Base-by-base conservation (phyloP, 176 grass and related monocot genomes). In the Rhynchospora pubera region DNA sequence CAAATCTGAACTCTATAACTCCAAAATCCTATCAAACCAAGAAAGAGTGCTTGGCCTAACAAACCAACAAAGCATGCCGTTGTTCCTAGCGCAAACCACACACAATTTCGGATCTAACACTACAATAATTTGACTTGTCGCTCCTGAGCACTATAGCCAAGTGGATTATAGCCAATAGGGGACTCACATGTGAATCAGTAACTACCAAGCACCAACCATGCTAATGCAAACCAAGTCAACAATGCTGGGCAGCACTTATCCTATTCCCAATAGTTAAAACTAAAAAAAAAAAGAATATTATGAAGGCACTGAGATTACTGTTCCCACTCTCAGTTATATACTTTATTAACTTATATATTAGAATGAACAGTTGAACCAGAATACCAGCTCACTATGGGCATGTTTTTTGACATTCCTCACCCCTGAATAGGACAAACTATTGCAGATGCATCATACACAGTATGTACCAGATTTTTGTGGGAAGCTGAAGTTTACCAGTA, bases 151-250 rank as follows among this genome's bases (percentile, higher is more conserved):
- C 47, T 26, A 53, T 32, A 76, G 22, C 1, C 72, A 53, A 76
- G 72, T 55, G 72, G 72, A 55, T 12, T 16, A 55, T 55, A 30
- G 45, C 21, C n/a, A 56, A 56, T 77, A 55, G 14, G 42, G 11
- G 23, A 77, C 72, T n/a, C n/a, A 56, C 72, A 77, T 77, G 72
- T 77, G 50, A 77, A 77, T 56, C 72, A 77, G 72, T 56, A 77
- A 77, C 24, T 16, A 77, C 72, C 23, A 56, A 53, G 47, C 7
- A 69, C 65, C 65, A 69, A 69, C 65, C 39, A 45, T 18, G 50
- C 13, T 56, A 77, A 55, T 56, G 48, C 12, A 72, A 56, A 77
- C 72, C 46, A 55, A 77, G 72, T 77, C 48, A 77, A 55, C 72
- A 77, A 56, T 56, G 24, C 50, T 77, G 72, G 19, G 72, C 72